Evolutionary conservation across 345 rosid genomes (phyloP).

Genomic region (Garcia nutans): DNA sequence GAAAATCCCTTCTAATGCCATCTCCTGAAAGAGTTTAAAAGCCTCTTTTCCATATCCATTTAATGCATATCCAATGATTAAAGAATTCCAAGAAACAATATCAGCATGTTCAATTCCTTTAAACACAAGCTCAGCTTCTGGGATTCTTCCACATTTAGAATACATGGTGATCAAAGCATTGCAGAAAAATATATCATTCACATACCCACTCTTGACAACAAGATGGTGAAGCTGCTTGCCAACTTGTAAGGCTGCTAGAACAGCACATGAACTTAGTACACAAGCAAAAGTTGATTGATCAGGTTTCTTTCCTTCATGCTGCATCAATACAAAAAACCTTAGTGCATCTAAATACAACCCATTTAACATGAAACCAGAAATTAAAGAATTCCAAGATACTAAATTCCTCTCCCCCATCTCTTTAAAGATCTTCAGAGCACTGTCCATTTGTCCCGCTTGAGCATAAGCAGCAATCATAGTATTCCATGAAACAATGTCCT

Average conservation of each 20-base stretch:
- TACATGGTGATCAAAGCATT: conserved; percentile 36
- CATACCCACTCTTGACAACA: conserved; percentile 16
- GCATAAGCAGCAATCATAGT: conserved; percentile 47
- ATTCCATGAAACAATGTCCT: conserved; percentile 46
- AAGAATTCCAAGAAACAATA: conserved; percentile 43
- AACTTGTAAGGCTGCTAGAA: conserved; percentile 41
- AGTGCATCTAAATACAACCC: conserved; percentile 59
- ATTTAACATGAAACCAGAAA: conserved; percentile 60
- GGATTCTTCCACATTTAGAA: conserved; percentile 41
- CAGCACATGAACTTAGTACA: conserved; percentile 70
- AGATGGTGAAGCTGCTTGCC: conserved; percentile 44
- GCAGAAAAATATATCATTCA: conserved; percentile 22
- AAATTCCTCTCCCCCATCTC: conserved; percentile 49
- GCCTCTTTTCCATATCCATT: conserved; percentile 41
- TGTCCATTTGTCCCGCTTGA: conserved; percentile 31
- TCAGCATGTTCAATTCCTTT: conserved; percentile 20
- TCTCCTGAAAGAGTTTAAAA: conserved; percentile 32
- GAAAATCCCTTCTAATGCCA: conserved; percentile 21
- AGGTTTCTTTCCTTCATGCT: conserved; percentile 54
- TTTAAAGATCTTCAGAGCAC: conserved; percentile 32
- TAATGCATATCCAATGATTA: conserved; percentile 42
- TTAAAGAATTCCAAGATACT: conserved; percentile 79
- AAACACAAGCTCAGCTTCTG: conserved; percentile 27
- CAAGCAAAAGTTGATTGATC: conserved; percentile 72
- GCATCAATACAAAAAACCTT: conserved; percentile 52